Base-by-base conservation (phyloP, 176 grass and related monocot genomes). In the Hyparrhenia diplandra region DNA sequence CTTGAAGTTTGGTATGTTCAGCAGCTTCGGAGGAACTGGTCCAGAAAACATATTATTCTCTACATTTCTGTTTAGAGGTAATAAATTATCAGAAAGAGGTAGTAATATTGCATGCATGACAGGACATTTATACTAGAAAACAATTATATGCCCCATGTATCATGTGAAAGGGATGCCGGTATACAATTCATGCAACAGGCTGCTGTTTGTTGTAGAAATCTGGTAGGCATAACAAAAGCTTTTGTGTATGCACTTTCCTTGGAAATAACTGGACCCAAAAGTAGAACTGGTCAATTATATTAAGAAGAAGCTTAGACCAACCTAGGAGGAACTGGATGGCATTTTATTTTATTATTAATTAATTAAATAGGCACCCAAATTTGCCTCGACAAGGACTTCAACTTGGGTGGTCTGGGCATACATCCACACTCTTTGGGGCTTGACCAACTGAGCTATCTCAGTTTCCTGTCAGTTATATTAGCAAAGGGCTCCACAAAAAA, bases 1-100 rank as follows among this genome's bases (percentile, higher is more conserved):
- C 95, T 93, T 88, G 69, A 98, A 95, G 83, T 91, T 93, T 75
- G 95, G 92, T 68, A 95, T 86, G 57, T 83, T 91, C 63, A 93
- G 88, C 51, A 98, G 55, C 66, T 93, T 98, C 54, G 58, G 75
- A 85, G 95, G 92, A 73, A 98, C 77, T 35, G 82, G 75, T 84
- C 92, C 95, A 82, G 95, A 93, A 80, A 98, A 98, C 55, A 93
- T 57, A 91, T 98, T 98, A 79, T 98, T 93, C 66, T 92, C 92
- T 55, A 98, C 77, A 81, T 98, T 98, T 88, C 95, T 98, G 90
- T 82, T 86, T 35, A 20, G 35, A 64, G 59, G 60, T 59, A 86
- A 72, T 49, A 78, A 61, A 49, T 61, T 41, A 74, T 90, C 49
- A 90, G 59, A 86, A 71, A 37, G 1, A 73, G 76, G 79, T 27